Conservation (phyloP, 805 yeast species). For the Brettanomyces bruxellensis region DNA sequence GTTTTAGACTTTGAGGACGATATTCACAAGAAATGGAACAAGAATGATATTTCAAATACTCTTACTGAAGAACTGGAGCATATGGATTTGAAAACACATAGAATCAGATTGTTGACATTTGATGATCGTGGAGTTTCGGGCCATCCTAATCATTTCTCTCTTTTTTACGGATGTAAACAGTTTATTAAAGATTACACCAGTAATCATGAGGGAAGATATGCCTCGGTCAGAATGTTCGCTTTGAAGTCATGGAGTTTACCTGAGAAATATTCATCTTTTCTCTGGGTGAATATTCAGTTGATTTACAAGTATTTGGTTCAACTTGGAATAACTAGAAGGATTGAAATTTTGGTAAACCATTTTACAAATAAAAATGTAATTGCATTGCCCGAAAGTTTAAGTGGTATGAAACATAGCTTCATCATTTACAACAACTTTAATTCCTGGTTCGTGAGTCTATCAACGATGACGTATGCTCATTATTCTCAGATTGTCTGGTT, state of each 20-base stretch:
- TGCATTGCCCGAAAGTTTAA: background rate
- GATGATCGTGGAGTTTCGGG: conserved; percentile 76
- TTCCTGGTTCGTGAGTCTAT: conserved; percentile 33
- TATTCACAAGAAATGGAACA: conserved; percentile 59
- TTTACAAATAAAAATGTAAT: background rate
- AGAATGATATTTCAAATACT: conserved; percentile 27
- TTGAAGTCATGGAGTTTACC: conserved; percentile 25
- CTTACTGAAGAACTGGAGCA: conserved; percentile 20
- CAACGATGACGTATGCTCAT: conserved; percentile 80
- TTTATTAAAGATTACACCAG: conserved; percentile 18
- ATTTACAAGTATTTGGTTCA: conserved; percentile 18
- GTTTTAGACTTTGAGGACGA: conserved; percentile 59
- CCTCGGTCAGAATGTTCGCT: conserved; percentile 6
- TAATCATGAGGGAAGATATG: background rate
- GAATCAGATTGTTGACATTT: conserved; percentile 57
- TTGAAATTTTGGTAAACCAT: background rate
- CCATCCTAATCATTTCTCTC: conserved; percentile 78
- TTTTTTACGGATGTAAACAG: conserved; percentile 40
- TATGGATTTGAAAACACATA: conserved; percentile 10
- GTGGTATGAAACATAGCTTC: conserved; percentile 16
- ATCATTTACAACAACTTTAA: conserved; percentile 32
- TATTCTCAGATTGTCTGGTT: conserved; percentile 92
- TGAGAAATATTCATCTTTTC: conserved; percentile 41
- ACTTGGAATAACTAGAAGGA: background rate
- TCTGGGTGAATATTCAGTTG: conserved; percentile 29